Percentiles rank a stretch among this genome's conserved stretches.
Evolutionary conservation across 139 green algal genomes (phyloP).

Genomic region (Micromonas commoda): DNA sequence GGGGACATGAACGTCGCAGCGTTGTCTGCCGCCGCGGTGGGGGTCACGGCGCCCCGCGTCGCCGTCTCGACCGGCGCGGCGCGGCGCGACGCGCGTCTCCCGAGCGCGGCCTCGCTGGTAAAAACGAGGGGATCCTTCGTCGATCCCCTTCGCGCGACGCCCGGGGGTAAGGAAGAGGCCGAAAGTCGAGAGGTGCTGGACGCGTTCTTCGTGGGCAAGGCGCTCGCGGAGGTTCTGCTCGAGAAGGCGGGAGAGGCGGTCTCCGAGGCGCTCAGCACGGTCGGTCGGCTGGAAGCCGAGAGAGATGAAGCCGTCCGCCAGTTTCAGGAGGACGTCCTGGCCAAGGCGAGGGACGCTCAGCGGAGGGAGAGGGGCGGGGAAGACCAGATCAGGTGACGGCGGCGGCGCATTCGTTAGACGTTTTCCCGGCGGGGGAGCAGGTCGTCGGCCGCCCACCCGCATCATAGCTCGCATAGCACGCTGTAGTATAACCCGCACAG

Average conservation of each 20-base stretch:
- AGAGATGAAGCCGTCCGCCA: not conserved
- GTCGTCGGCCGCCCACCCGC: no score
- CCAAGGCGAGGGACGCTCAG: not conserved
- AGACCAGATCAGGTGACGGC: not conserved
- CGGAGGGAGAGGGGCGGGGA: not conserved
- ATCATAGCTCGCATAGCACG: no score
- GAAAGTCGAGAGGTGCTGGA: not conserved
- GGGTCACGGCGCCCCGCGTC: no score
- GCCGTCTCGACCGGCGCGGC: no score
- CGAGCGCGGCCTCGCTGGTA: no score
- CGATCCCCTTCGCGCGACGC: not conserved
- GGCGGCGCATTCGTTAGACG: not conserved
- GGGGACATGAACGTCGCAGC: no score
- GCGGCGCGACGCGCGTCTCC: no score
- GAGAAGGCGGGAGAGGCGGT: not conserved
- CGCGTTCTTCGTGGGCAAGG: conserved; percentile 9
- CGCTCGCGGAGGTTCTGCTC: not conserved
- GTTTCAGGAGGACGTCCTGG: not conserved
- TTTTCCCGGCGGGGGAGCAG: no score
- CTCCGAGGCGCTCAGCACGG: not conserved
- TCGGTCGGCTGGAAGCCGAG: not conserved
- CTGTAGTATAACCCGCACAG: no score
- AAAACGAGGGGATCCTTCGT: no score
- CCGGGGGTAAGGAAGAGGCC: not conserved
- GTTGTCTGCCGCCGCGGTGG: no score